Base-by-base conservation (phyloP, 176 grass and related monocot genomes). In the Bothriochloa decipiens region DNA sequence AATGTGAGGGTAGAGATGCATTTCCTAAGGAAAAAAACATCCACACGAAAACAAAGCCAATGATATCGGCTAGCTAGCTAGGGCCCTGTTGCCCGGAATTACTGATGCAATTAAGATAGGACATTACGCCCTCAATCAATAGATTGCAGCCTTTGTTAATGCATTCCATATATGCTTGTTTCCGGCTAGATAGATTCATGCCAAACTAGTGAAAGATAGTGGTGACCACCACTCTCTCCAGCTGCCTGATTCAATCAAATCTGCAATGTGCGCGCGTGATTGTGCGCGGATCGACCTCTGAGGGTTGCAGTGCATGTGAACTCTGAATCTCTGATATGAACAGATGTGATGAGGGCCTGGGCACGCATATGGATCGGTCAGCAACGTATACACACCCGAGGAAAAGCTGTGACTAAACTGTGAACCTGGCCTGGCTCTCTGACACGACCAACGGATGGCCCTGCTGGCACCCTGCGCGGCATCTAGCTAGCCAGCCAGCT, bases 231-330 rank as follows among this genome's bases (percentile, higher is more conserved):
- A 68, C 74, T 29, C n/a, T 22, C 25, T 23, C 23, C 60, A 25
- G 22, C 36, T 10, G 45, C 45, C 0, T 0, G 58, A 61, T 25
- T 62, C 60, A n/a, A 63, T 37, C 22, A 23, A 18, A 58, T 58
- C 55, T n/a, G 55, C 81, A 72, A 61, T 61, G 81, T 46, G 36
- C 13, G 75, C 45, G 74, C 13, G 43, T 27, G 46, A 11, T 23
- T 33, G 65, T 27, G 50, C 8, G 27, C 17, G 46, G 26, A 11
- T 61, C 25, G 25, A 74, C 61, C 79, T 60, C 42, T 64, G 39
- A 85, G 46, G 26, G 17, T 53, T 89, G 77, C 84, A 87, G 60
- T 26, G 70, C 83, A 90, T 53, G 88, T 86, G 77, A 80, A 60
- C 49, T 25, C 52, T 25, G 40, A 39, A 39, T 39, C 37, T 39